phyloP scores from a whole-genome alignment of 345 rosid genomes.

The Euphorbia pulcherrima region DNA sequence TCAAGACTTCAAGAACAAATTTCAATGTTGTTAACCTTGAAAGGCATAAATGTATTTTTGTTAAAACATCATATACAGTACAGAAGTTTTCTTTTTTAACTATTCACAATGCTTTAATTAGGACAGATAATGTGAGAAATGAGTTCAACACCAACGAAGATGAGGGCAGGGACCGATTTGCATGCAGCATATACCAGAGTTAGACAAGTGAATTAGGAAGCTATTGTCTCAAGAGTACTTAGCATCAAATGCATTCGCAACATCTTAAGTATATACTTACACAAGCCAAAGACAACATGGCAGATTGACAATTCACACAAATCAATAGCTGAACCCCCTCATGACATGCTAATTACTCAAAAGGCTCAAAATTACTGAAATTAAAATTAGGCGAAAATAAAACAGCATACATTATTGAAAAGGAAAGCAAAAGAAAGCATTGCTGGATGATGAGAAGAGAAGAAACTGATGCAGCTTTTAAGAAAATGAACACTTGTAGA shows the following conservation, averaged over 20 bases:
- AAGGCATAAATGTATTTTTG: background rate
- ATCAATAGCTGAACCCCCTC: slow-evolving; percentile 3
- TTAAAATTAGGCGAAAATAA: background rate
- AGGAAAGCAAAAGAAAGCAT: background rate
- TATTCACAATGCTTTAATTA: background rate
- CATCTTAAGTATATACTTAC: background rate
- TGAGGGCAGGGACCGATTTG: background rate
- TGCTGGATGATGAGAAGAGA: background rate
- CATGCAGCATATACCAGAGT: background rate
- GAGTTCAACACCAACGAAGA: background rate
- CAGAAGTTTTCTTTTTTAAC: background rate
- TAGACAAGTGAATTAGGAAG: background rate
- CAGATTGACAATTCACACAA: background rate
- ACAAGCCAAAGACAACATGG: background rate
- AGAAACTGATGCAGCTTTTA: background rate
- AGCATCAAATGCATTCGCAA: background rate
- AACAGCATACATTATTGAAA: background rate
- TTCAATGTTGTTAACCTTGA: background rate
- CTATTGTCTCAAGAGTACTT: slow-evolving; percentile 3
- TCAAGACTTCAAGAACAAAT: too few relatives aligned
- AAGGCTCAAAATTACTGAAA: background rate
- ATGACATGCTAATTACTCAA: background rate
- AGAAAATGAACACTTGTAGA: slow-evolving; percentile 1
- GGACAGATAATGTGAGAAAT: background rate
- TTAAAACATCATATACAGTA: background rate